Base-by-base conservation (phyloP, 192 early-diverging fungal genomes). In the Mycoemilia scoparia region DNA sequence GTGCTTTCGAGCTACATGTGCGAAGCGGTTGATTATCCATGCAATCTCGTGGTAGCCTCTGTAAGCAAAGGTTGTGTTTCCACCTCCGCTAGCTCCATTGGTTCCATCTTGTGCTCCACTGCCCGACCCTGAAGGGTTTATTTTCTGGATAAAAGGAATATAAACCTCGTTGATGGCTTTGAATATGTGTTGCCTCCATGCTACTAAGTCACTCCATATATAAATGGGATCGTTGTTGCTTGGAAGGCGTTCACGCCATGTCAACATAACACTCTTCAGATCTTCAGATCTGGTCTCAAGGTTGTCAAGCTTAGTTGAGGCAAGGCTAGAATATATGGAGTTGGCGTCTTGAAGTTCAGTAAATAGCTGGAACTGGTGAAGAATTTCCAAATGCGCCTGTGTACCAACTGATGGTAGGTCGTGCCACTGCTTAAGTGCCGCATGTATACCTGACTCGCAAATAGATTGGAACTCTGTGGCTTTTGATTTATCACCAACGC, bases 11-110 rank as follows among this genome's bases (percentile, higher is more conserved):
- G 92, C 87, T 21, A 95, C 83, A 30, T 92, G 84, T 3, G 96
- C 91, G 54, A 99, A 99, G 24, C 92, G 70, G 48, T 99, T 99
- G 64, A 96, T 97, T 19, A 93, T 97, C 96, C 96, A 99, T 3
- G 96, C 96, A 19, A 91, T 97, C 54, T 99, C 92, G 55, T 99
- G 96, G 56, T 90, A 92, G 15, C 96, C 96, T 13, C 91, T 77
- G 54, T 89, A 96, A 0, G 90, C 87, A 43, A 79, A 85, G 21
- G 90, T 39, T 34, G 37, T 22, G 2, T 42, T 41, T 8, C 14
- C 38, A 31, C 41, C 50, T 4, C 39, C 34, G 25, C 33, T 46
- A 13, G 34, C 29, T 14, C 26, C 42, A 16, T 43, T 32, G 24
- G 32, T n/a, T n/a, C 24, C 38, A 5, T 45, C 56, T 13, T 38